A percentile compares a stretch with the other conserved stretches of the same genome.
Evolutionary conservation across 2,329 filamentous ascomycete genomes (phyloP).

Genomic region (Daldinia sp.): DNA sequence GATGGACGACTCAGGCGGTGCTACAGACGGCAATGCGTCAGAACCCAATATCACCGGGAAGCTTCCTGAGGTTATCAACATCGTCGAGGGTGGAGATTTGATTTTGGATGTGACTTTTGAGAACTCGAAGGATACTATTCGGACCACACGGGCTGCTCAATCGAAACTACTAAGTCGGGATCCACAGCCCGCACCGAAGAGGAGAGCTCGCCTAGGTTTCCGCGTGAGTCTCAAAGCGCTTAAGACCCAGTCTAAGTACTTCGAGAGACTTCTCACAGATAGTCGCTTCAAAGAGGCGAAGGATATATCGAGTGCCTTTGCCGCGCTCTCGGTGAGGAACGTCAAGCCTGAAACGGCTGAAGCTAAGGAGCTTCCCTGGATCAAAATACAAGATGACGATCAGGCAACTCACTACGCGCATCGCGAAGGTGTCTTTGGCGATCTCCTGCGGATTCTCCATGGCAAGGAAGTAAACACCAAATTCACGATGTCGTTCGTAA

Average conservation of each 20-base stretch:
- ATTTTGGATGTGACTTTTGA: constrained; percentile 75
- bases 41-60: constrained; percentile 31
- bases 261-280: constrained; percentile 73
- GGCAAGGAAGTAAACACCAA: constrained; percentile 59
- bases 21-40: constrained; percentile 42
- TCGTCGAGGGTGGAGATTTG: constrained; percentile 71
- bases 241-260: constrained; percentile 75
- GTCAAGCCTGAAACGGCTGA: constrained; percentile 63
- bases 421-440: constrained; percentile 72
- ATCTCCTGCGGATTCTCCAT: constrained; percentile 76
- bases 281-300: constrained; percentile 73
- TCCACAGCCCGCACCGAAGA: constrained; percentile 52
- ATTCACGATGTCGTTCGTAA: constrained; percentile 70
- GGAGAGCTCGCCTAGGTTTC: constrained; percentile 62
- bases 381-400: constrained; percentile 76
- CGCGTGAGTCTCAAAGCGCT: constrained; percentile 70
- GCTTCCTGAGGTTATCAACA: constrained; percentile 58
- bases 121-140: constrained; percentile 65
- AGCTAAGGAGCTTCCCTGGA: constrained; percentile 68
- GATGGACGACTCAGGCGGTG: constrained; percentile 48
- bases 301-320: constrained; percentile 64
- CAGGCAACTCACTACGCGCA: constrained; percentile 71
- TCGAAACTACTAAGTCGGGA: constrained; percentile 46
- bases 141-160: constrained; percentile 57
- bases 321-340: constrained; percentile 61